phyloP scores from a whole-genome alignment of 202 grass and related monocot genomes.

The Bolboschoenoplectus hybrid region DNA sequence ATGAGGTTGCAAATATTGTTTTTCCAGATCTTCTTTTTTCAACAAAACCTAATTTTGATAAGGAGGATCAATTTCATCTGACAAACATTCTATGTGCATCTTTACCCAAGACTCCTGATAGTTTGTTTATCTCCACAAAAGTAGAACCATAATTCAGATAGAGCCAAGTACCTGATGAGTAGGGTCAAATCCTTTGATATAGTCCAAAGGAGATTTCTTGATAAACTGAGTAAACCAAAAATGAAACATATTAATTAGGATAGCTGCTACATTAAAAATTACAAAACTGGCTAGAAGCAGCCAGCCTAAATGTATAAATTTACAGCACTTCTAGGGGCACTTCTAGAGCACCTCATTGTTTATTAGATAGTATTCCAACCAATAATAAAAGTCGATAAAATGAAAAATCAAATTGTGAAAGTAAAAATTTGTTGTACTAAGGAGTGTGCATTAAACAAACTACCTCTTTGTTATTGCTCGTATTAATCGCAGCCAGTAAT shows the following conservation, averaged over 20 bases:
- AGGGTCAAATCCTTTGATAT: constrained; percentile 68
- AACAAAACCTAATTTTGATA: constrained; percentile 59
- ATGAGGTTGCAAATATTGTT: constrained; percentile 44
- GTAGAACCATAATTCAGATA: constrained; percentile 1
- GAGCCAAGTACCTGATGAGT: constrained; percentile 65
- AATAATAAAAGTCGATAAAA: background rate
- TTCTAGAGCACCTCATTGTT: constrained; percentile 1
- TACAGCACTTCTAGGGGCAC: background rate
- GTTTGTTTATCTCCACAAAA: constrained; percentile 29
- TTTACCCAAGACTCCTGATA: background rate
- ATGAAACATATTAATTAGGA: constrained; percentile 7
- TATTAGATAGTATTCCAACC: background rate
- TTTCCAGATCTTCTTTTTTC: constrained; percentile 68
- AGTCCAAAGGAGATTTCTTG: constrained; percentile 67
- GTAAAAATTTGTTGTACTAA: background rate
- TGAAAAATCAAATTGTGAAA: background rate
- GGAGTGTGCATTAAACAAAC: background rate
- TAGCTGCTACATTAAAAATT: background rate
- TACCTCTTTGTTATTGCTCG: constrained; percentile 68
- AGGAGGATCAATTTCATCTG: constrained; percentile 33
- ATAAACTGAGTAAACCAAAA: constrained; percentile 51
- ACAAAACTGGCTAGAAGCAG: constrained; percentile 1
- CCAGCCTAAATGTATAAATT: constrained; percentile 8
- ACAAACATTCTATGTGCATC: constrained; percentile 33
- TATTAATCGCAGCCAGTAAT: constrained; percentile 54